Percentiles rank a stretch among this genome's conserved stretches.
Evolutionary conservation across 2,329 filamentous ascomycete genomes (phyloP).

Genomic region (Arthrobotrys pseudoclavata): DNA sequence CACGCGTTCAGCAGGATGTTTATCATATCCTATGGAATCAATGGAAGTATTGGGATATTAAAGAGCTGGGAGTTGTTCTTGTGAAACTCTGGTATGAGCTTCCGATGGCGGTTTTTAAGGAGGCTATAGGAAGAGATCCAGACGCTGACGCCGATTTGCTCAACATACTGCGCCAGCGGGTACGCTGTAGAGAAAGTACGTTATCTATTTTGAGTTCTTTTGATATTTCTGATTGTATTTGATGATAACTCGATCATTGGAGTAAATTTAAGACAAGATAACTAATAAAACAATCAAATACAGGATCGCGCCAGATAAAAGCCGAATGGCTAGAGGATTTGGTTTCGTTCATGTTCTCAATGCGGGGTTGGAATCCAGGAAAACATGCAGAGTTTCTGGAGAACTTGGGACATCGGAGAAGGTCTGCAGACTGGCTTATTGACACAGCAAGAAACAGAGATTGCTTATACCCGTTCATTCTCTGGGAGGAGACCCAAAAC

Average conservation of each 20-base stretch:
- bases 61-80: constrained; percentile 18
- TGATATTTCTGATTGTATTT: not conserved
- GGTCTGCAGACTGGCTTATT: not conserved
- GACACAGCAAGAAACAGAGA: not conserved
- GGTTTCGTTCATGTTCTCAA: constrained; percentile 17
- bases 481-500: not conserved
- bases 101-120: constrained; percentile 4
- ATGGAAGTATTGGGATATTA: constrained; percentile 40
- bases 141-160: not conserved
- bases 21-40: not conserved
- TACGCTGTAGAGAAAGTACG: not conserved
- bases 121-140: not conserved
- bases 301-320: not conserved
- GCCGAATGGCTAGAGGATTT: not conserved
- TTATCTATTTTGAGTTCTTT: not conserved
- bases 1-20: not conserved
- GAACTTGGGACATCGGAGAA: not conserved
- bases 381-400: constrained; percentile 30
- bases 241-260: not conserved
- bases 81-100: constrained; percentile 35
- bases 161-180: not conserved
- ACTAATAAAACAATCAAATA: not conserved
- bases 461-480: not conserved
- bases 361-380: not conserved
- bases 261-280: not conserved